Evolutionary conservation across 192 early-diverging fungal genomes (phyloP).

Genomic region (Podila epicladia): DNA sequence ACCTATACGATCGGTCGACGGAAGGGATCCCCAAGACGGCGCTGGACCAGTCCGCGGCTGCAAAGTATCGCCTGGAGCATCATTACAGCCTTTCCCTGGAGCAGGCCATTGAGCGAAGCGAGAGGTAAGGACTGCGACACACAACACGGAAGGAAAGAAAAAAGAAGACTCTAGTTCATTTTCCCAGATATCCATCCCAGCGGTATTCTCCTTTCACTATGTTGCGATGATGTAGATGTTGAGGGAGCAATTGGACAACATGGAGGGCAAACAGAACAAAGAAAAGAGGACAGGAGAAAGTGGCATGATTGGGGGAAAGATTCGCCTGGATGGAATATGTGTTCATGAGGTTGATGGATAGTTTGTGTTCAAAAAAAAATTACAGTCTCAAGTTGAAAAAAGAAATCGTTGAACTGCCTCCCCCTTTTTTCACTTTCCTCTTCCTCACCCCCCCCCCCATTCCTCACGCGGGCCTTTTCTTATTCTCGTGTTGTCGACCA

Average conservation of each 20-base stretch:
- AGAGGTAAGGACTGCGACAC: constrained; percentile 55
- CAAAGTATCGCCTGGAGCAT: constrained; percentile 92
- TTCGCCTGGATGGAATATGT: too few species aligned
- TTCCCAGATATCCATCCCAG: not conserved
- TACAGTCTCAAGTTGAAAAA: too few species aligned
- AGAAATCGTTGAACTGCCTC: too few species aligned
- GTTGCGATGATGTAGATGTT: too few species aligned
- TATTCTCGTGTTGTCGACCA: too few species aligned
- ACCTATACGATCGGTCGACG: constrained; percentile 70
- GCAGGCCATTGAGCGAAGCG: constrained; percentile 88
- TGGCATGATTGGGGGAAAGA: not conserved
- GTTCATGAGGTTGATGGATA: too few species aligned
- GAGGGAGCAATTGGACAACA: too few species aligned
- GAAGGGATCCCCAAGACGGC: constrained; percentile 82
- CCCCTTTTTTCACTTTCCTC: too few species aligned
- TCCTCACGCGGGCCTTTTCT: too few species aligned
- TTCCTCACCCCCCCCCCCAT: too few species aligned
- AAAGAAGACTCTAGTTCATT: not conserved
- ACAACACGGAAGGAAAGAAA: not conserved
- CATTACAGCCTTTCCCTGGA: constrained; percentile 91
- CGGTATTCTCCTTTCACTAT: not conserved
- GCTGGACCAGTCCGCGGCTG: constrained; percentile 87
- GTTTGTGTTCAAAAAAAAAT: too few species aligned
- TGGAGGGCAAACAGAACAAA: not conserved
- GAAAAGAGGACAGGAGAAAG: not conserved